Base-by-base conservation (phyloP, 805 yeast species). In the Hanseniaspora meyeri region DNA sequence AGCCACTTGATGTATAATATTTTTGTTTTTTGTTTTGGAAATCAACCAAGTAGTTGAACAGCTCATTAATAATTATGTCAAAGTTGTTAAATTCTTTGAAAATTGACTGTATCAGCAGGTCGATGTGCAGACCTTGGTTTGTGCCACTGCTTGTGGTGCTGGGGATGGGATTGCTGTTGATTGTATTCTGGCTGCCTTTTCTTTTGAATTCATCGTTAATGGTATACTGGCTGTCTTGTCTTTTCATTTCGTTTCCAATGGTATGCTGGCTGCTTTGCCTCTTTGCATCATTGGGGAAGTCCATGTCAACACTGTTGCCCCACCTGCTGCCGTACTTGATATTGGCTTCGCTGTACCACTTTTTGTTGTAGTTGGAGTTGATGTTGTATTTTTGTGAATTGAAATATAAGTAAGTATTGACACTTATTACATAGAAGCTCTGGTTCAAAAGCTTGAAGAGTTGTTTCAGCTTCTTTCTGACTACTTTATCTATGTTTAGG, bases 331-430 rank as follows among this genome's bases (percentile, higher is more conserved):
- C 45, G 14, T 42, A 42, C 3, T 42, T 42, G 1, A 42, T 12
- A 42, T 42, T 16, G 11, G 12, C 29, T 14, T 16, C 29, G 14
- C 29, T 20, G 16, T 24, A 24, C 32, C 27, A 12, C 42, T 39
- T 7, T 36, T 49, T 24, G 49, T 49, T 32, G 42, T 20, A 34
- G 43, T 51, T 31, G 39, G 59, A 42, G 32, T 57, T 14, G 14
- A 43, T 60, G 60, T 29, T 59, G 51, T 50, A 45, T 16, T 51
- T 50, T 29, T 45, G 53, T 24, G 65, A 62, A 50, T 73, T 71
- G 54, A 84, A 70, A 64, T 79, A 84, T n/a, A 85, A 65, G 50
- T 77, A 73, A 9, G 87, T 85, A 63, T 81, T 81, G 57, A 83
- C 77, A 58, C 81, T 80, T 57, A 85, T 74, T 58, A 80, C 84